Percentiles rank a stretch among this genome's conserved stretches.
phyloP scores from a whole-genome alignment of 495 filamentous ascomycete genomes.

The Jackrogersella minutella region DNA sequence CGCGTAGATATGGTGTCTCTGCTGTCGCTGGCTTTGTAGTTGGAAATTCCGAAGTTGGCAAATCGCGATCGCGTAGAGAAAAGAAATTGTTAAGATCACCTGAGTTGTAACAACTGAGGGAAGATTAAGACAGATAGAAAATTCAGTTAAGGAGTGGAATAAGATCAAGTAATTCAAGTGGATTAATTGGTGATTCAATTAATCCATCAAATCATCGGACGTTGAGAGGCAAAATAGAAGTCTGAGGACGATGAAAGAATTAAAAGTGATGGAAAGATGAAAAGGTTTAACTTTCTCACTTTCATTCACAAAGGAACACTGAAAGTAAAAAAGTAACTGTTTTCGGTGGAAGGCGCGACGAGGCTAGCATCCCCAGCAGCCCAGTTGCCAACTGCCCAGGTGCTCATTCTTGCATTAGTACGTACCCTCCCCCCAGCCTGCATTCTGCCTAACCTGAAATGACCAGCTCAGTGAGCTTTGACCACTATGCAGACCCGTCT shows the following conservation, averaged over 20 bases:
- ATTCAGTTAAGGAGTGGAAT: conserved; percentile 24
- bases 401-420: conserved; percentile 10
- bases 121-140: conserved; percentile 7
- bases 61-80: conserved; percentile 10
- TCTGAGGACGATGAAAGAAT: conserved; percentile 23
- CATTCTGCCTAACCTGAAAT: conserved; percentile 4
- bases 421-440: not conserved
- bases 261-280: conserved; percentile 1
- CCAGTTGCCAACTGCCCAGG: no score
- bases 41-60: not conserved
- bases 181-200: conserved; percentile 4
- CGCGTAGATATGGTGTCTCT: not conserved
- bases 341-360: conserved; percentile 42
- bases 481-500: no score
- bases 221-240: not conserved
- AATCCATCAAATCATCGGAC: conserved; percentile 8
- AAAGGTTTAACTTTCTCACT: conserved; percentile 15
- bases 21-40: not conserved
- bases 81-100: conserved; percentile 7
- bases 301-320: conserved; percentile 15
- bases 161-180: not conserved
- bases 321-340: conserved; percentile 22
- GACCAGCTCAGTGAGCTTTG: conserved; percentile 20
- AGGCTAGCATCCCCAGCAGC: conserved; percentile 23
- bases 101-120: not conserved